phyloP scores from a whole-genome alignment of 140 eudicot genomes.

The Bidens hawaiensis region DNA sequence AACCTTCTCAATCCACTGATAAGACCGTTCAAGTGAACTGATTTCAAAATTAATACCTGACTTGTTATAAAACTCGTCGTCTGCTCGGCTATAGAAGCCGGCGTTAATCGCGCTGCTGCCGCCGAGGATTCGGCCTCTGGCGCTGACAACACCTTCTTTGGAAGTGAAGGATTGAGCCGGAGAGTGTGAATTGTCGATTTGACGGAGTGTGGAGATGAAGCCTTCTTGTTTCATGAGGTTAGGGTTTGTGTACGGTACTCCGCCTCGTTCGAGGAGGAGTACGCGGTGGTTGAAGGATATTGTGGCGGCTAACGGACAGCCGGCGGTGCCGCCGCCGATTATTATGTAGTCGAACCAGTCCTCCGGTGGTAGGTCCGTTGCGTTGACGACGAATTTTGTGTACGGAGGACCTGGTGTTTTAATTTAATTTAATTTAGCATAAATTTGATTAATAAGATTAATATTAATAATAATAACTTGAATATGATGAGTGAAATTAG shows the following conservation, averaged over 20 bases:
- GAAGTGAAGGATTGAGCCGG: conserved; percentile 39
- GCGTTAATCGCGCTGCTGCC: conserved; percentile 44
- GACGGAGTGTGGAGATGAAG: conserved; percentile 11
- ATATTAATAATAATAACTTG: too few species aligned
- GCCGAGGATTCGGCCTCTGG: conserved; percentile 35
- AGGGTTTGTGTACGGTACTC: conserved; percentile 33
- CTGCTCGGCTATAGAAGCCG: conserved; percentile 43
- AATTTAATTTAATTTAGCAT: neutral
- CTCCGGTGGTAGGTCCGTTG: conserved; percentile 24
- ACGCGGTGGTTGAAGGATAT: conserved; percentile 33
- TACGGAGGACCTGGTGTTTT: conserved; percentile 15
- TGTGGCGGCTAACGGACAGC: conserved; percentile 43
- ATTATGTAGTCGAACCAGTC: conserved; percentile 30
- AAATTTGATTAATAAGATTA: too few species aligned
- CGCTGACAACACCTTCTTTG: conserved; percentile 40
- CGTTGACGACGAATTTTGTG: conserved; percentile 27
- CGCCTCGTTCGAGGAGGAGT: conserved; percentile 44
- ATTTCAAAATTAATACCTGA: conserved; percentile 29
- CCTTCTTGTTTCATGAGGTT: conserved; percentile 25
- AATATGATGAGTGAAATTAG: too few species aligned
- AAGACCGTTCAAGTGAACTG: conserved; percentile 5
- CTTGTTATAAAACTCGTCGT: conserved; percentile 26
- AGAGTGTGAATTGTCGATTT: conserved; percentile 23
- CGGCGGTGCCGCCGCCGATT: conserved; percentile 42
- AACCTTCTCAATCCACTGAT: conserved; percentile 33